Conservation (phyloP, 768 basidiomycete species). For the Tephrocybe sp. region DNA sequence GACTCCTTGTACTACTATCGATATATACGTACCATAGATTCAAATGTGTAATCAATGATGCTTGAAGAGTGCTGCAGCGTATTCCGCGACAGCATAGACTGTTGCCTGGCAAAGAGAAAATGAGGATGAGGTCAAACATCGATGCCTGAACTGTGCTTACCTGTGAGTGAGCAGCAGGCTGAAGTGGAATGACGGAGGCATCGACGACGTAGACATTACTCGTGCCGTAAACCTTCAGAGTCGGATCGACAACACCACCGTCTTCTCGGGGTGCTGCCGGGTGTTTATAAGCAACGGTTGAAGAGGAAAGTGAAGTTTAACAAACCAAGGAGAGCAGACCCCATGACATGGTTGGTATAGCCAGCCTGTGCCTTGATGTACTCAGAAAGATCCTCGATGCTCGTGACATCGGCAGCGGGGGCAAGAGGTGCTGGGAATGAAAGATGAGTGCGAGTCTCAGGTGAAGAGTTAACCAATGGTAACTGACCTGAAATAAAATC, state of each 20-base stretch:
- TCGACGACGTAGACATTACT: constrained; percentile 47
- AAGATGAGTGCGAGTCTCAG: too few relatives aligned
- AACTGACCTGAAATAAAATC: constrained; percentile 1
- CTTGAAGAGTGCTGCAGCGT: not conserved
- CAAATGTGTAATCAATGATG: too few relatives aligned
- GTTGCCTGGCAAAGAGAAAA: not conserved
- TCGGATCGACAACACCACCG: constrained; percentile 38
- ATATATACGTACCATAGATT: too few relatives aligned
- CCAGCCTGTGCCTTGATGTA: not conserved
- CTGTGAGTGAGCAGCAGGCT: constrained; percentile 14
- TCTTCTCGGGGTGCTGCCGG: not conserved
- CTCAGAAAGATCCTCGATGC: not conserved
- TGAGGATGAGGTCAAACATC: not conserved
- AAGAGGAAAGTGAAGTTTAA: too few relatives aligned
- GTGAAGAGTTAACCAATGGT: not conserved
- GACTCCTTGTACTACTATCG: too few relatives aligned
- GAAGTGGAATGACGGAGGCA: constrained; percentile 41
- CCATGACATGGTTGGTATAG: constrained; percentile 1
- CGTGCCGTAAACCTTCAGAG: constrained; percentile 40
- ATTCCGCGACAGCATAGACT: constrained; percentile 1
- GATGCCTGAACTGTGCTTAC: not conserved
- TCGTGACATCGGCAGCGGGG: not conserved
- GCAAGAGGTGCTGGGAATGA: not conserved
- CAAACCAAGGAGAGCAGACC: constrained; percentile 1
- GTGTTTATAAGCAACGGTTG: too few relatives aligned